Base-by-base conservation (phyloP, 352 stramenopile species). In the Halophytophthora polymorphica region DNA sequence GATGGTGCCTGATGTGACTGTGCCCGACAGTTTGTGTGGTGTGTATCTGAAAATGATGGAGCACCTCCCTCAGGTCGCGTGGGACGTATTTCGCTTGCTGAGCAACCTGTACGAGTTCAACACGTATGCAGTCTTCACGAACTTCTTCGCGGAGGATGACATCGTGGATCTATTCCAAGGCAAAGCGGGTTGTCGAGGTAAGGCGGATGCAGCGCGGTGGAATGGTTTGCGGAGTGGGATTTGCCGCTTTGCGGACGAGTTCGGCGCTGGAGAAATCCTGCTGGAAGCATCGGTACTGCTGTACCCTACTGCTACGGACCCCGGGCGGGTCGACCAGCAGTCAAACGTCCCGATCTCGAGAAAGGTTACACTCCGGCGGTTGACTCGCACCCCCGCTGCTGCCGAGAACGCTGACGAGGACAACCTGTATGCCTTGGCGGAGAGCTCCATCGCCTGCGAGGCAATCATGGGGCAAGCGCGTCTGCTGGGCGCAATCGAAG, bases 11-110 rank as follows among this genome's bases (percentile, higher is more conserved):
- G 45, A 19, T 45, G 14, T 34, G 21, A 36, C 12, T 44, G 15
- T 42, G 12, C 37, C 50, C 12, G 18, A 44, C 53, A 92, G 83
- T 0, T 70, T 94, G 25, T 90, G 78, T 25, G 84, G 84, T 31
- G 69, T 90, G 10, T 92, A 95, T 43, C 46, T 95, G 39, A 95
- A 95, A 66, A 90, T 93, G 69, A 93, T 95, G 82, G 66, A 92
- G 47, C 66, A 92, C 23, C 47, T 95, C 38, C 82, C 82, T 12
- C 69, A 86, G 28, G 73, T 89, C 22, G 58, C 69, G 13, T 90
- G 77, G 73, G 77, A 93, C 28, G 60, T 81, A 18, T 86, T 90
- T 53, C 53, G 74, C 28, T 68, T 73, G 44, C 64, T 95, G n/a
- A 80, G 86, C 49, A 83, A 80, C 42, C 45, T 93, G 19, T 87